Conservation (phyloP, 2,329 filamentous ascomycete genomes). For the Fusarium xyrophilum region DNA sequence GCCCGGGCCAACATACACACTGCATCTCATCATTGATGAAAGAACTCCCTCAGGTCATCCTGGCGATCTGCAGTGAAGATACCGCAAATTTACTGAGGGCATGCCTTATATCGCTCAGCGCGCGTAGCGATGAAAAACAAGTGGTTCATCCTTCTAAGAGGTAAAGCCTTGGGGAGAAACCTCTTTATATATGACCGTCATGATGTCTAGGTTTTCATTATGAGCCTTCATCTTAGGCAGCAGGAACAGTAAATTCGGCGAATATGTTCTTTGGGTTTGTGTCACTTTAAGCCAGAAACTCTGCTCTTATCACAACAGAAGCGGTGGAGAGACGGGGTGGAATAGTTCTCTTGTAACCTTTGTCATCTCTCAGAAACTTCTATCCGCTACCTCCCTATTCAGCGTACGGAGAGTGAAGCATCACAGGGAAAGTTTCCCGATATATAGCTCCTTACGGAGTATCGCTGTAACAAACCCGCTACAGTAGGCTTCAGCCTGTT, state of each 20-base stretch:
- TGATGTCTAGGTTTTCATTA: neutral
- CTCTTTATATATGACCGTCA: neutral
- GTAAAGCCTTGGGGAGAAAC: neutral
- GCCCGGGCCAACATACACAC: neutral
- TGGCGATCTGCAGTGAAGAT: neutral
- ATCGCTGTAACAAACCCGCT: neutral
- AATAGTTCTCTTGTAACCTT: neutral
- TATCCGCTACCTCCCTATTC: neutral
- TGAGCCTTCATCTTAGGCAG: neutral
- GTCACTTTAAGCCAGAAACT: neutral
- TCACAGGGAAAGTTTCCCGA: too few relatives aligned
- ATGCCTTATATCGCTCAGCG: neutral
- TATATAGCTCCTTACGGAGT: neutral
- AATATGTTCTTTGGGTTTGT: neutral
- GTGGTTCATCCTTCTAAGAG: neutral
- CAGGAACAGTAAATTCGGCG: neutral
- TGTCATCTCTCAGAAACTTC: neutral
- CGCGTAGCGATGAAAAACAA: too few relatives aligned
- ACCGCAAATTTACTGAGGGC: neutral
- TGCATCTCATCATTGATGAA: constrained; percentile 4
- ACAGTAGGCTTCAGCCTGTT: neutral
- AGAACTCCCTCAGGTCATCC: neutral
- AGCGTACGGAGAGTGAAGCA: too few relatives aligned
- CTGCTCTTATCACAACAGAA: neutral
- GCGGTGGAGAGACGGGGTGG: neutral